Evolutionary conservation across 2,329 filamentous ascomycete species (phyloP).

Genomic region (Claviceps sorghi): DNA sequence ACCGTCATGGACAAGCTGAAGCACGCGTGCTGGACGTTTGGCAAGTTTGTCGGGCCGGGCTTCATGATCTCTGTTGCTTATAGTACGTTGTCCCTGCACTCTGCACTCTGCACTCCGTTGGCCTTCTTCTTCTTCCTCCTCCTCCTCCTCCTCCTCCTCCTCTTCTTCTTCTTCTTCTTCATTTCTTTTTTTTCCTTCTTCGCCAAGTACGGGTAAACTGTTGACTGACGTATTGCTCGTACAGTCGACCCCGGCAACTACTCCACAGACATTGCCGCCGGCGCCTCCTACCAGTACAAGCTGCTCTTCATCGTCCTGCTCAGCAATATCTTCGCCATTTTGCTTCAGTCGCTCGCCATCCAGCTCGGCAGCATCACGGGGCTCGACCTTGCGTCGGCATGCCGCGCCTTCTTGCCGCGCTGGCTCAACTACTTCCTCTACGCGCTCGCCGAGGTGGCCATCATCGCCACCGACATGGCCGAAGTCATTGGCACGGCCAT

Average conservation of each 20-base stretch:
- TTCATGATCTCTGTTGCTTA: slow-evolving; percentile 49
- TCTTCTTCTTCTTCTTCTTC: too few species aligned
- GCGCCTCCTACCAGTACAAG: slow-evolving; percentile 48
- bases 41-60: slow-evolving; percentile 46
- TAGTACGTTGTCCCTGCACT: slow-evolving; percentile 23
- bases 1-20: slow-evolving; percentile 8
- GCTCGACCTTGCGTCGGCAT: slow-evolving; percentile 51
- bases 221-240: not conserved
- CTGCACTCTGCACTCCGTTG: too few species aligned
- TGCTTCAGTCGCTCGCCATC: slow-evolving; percentile 52
- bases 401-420: slow-evolving; percentile 46
- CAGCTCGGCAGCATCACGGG: slow-evolving; percentile 57
- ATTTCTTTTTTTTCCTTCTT: too few species aligned
- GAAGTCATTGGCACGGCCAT: slow-evolving; percentile 61
- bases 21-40: slow-evolving; percentile 14
- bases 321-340: slow-evolving; percentile 57
- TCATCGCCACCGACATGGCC: slow-evolving; percentile 58
- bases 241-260: slow-evolving; percentile 51
- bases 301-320: slow-evolving; percentile 55
- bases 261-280: slow-evolving; percentile 54
- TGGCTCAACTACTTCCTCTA: slow-evolving; percentile 53
- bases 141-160: too few species aligned
- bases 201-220: too few species aligned
- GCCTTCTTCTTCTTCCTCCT: too few species aligned
- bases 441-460: slow-evolving; percentile 48